Conservation (phyloP, 345 rosid species). For the Populus deltoides region DNA sequence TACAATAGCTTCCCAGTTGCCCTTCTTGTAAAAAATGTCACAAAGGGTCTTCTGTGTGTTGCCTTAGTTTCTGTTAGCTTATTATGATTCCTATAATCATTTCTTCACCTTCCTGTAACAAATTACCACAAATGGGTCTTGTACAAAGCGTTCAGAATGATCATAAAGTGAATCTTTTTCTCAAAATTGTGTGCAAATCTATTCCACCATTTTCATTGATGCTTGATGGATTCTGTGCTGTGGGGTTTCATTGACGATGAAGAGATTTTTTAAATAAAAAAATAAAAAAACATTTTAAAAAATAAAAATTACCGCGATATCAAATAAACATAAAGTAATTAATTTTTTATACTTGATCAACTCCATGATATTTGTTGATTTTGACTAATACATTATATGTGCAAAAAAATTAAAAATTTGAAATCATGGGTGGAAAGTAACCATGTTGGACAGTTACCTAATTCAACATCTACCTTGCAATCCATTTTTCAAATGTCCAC, state of each 20-base stretch:
- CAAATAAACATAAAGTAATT: too few species aligned
- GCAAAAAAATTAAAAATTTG: too few species aligned
- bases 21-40: not conserved
- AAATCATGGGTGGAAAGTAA: not conserved
- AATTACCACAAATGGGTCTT: not conserved
- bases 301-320: too few species aligned
- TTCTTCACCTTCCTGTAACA: conserved; percentile 2
- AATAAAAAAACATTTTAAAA: too few species aligned
- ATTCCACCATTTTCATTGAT: not conserved
- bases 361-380: not conserved
- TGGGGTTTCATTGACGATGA: too few species aligned
- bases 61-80: not conserved
- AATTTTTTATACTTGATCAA: too few species aligned
- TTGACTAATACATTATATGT: too few species aligned
- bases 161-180: not conserved
- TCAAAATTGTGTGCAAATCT: not conserved
- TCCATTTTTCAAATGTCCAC: not conserved
- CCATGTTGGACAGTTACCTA: not conserved
- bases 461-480: not conserved
- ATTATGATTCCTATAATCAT: not conserved
- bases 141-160: not conserved
- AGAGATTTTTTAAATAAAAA: too few species aligned
- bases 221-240: too few species aligned
- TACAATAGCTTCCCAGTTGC: not conserved
- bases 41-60: not conserved